Evolutionary conservation across 2,329 filamentous ascomycete species (phyloP), one percentile per base, ranked within the genome.

Genomic region (Neurospora sp.): DNA sequence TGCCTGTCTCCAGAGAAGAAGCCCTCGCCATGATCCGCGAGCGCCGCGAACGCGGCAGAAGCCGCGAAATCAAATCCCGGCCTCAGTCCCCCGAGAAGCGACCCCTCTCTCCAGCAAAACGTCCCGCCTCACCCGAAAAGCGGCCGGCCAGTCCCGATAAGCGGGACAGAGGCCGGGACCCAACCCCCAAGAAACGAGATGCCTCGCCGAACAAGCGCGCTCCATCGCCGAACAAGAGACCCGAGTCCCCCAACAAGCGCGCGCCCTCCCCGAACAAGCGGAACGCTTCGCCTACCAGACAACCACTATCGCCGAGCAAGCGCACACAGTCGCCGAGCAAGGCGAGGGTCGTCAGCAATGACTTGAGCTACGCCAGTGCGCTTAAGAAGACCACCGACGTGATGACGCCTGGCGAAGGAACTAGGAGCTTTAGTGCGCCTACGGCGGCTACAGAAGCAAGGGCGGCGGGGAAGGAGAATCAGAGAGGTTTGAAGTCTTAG

Each of bases 11-110:
- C 36, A 85, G 92, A 69, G 92, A 93, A 78, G 85, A 93, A 78
- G 91, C 91, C 3, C 84, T 95, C 17, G 90, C 90, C 69, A 88
- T 90, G 77, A 94, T 95, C 74, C 85, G 89, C 68, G 89, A 92
- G 80, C 84, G 92, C 38, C 82, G 92, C 68, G 91, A 90, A 7
- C 83, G 92, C 66, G 90, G 52, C 28, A 3, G 52, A 2, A 52
- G 52, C 10, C 91, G 70, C 85, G 88, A 74, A 92, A 90, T 78
- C 17, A 66, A 38, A 19, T 38, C 67, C 8, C 28, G 67, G 2
- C 67, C 38, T 10, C 38, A 33, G 6, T 58, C 28, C 10, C 28
- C 33, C 36, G 68, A 17, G 36, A 52, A 36, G 52, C 40, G 42
- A 19, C 68, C 33, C 46, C 46, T 38, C 1, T 36, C 28, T 2